These are phyloP conservation scores for Fulvia fulva DNA, from an alignment of 2,329 filamentous ascomycete genomes.

Conservation along the genomic window DNA sequence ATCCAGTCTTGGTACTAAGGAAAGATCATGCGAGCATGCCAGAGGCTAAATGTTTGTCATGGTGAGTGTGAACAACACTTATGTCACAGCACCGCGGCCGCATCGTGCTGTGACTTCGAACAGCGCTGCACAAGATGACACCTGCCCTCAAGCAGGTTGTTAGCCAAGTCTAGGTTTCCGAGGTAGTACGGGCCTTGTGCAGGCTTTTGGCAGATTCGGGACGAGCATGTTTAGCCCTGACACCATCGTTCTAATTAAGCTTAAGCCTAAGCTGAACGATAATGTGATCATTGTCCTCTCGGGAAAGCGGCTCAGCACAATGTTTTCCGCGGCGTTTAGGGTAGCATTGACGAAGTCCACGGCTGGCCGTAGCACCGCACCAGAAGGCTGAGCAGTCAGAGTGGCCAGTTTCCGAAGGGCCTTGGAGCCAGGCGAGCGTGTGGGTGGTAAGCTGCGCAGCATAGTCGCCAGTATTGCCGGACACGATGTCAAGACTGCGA, in stretches of 20 bases:
- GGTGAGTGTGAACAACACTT: neutral
- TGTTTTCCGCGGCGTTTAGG: neutral
- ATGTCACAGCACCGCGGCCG: neutral
- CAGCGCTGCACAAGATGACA: neutral
- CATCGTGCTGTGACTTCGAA: neutral
- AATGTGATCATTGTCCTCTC: too few relatives aligned
- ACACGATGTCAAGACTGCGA: neutral
- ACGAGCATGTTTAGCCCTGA: neutral
- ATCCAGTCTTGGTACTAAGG: neutral
- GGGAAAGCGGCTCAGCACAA: neutral
- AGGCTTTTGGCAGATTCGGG: neutral
- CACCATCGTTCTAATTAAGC: neutral
- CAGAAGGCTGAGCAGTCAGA: neutral
- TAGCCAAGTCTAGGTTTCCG: neutral
- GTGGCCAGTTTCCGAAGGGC: too few relatives aligned
- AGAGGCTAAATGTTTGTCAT: neutral
- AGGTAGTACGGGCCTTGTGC: neutral
- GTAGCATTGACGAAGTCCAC: neutral
- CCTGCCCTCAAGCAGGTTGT: neutral
- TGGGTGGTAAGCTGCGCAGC: neutral
- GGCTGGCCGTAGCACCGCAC: neutral
- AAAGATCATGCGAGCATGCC: conserved; percentile 1
- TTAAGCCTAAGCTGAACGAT: too few relatives aligned
- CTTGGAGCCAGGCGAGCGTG: neutral
- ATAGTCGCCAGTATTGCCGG: neutral